phyloP scores from a whole-genome alignment of 768 basidiomycete genomes.

The Boletus coccyginus region DNA sequence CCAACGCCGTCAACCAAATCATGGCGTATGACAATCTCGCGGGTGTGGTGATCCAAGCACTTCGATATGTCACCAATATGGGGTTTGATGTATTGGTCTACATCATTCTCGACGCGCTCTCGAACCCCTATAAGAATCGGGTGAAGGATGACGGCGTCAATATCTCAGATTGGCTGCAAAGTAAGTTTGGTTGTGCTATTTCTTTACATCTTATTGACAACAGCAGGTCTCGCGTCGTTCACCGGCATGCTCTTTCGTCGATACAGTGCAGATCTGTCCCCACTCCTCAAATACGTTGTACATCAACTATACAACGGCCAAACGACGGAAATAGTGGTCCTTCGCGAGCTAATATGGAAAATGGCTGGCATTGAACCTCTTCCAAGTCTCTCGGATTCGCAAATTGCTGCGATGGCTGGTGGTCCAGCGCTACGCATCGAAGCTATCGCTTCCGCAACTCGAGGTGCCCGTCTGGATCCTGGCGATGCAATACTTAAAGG shows the following conservation, averaged over 20 bases:
- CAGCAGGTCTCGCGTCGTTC: slow-evolving; percentile 84
- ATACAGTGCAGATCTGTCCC: slow-evolving; percentile 79
- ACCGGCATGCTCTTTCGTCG: slow-evolving; percentile 89
- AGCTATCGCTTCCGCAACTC: slow-evolving; percentile 74
- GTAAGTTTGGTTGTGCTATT: slow-evolving; percentile 47
- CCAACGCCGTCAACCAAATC: slow-evolving; percentile 87
- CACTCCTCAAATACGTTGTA: slow-evolving; percentile 85
- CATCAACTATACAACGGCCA: slow-evolving; percentile 85
- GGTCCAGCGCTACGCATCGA: slow-evolving; percentile 86
- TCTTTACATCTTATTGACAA: slow-evolving; percentile 18
- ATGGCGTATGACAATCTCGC: slow-evolving; percentile 96
- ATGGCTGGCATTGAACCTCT: slow-evolving; percentile 95
- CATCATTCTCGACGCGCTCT: slow-evolving; percentile 81
- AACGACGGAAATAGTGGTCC: slow-evolving; percentile 83
- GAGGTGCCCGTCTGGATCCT: slow-evolving; percentile 72
- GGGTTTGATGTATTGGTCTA: slow-evolving; percentile 93
- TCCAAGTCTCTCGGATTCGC: slow-evolving; percentile 83
- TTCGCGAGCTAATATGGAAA: slow-evolving; percentile 91
- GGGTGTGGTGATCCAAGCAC: slow-evolving; percentile 82
- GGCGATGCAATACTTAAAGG: slow-evolving; percentile 62
- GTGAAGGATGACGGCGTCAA: slow-evolving; percentile 93
- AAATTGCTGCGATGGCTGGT: slow-evolving; percentile 88
- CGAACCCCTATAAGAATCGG: slow-evolving; percentile 75
- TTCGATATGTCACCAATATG: slow-evolving; percentile 87
- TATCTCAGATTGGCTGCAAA: slow-evolving; percentile 87